phyloP scores from a whole-genome alignment of 768 basidiomycete species.

The Phlebiopsis gigantea region DNA sequence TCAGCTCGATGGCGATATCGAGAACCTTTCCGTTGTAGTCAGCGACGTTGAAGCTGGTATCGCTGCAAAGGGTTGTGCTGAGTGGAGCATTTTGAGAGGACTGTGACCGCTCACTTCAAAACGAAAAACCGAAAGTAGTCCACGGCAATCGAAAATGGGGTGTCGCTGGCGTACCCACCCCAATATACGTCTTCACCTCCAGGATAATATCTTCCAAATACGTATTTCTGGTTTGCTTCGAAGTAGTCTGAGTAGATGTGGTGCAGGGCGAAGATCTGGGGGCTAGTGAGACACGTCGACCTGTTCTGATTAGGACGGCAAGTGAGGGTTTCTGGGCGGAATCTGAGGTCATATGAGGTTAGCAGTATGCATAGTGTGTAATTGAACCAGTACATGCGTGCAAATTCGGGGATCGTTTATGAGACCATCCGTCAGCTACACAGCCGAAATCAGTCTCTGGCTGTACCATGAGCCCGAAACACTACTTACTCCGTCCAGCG shows the following conservation, averaged over 20 bases:
- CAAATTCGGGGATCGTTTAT: neutral
- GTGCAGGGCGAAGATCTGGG: conserved; percentile 23
- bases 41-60: neutral
- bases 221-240: conserved; percentile 21
- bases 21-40: neutral
- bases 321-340: conserved; percentile 25
- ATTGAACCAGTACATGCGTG: neutral
- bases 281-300: conserved; percentile 22
- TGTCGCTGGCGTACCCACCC: conserved; percentile 10
- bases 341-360: conserved; percentile 10
- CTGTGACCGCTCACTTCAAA: too few relatives aligned
- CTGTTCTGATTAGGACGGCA: conserved; percentile 20
- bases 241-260: conserved; percentile 24
- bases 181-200: conserved; percentile 18
- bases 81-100: too few relatives aligned
- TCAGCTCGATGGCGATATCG: neutral
- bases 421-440: neutral
- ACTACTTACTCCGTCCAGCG: conserved; percentile 25
- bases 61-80: neutral
- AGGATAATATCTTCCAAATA: conserved; percentile 25
- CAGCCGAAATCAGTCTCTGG: neutral
- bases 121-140: neutral
- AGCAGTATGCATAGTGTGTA: neutral
- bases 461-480: too few relatives aligned
- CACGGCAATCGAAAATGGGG: neutral